phyloP scores from a whole-genome alignment of 1,284 basidiomycete genomes.

The Volvariella volvacea region DNA sequence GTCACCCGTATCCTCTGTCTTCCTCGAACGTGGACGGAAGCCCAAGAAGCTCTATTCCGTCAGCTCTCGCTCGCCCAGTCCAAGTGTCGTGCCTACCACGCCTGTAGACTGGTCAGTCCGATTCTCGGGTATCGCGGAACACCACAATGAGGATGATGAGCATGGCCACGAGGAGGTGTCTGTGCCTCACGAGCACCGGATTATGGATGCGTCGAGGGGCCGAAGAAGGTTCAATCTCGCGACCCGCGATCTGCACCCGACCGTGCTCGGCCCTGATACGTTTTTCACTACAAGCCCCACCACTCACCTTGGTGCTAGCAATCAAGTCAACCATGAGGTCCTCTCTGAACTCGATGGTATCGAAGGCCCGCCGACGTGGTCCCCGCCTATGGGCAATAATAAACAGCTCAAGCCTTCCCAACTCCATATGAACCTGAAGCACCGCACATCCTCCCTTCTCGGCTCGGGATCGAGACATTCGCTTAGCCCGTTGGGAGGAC shows the following conservation, averaged over 20 bases:
- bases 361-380: too few relatives aligned
- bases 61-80: slow-evolving; percentile 31
- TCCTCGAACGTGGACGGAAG: slow-evolving; percentile 32
- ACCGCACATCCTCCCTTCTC: too few relatives aligned
- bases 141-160: background rate
- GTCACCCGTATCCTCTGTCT: slow-evolving; percentile 16
- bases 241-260: slow-evolving; percentile 4
- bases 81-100: slow-evolving; percentile 30
- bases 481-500: too few relatives aligned
- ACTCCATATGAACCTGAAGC: too few relatives aligned
- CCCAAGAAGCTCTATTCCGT: slow-evolving; percentile 20
- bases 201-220: slow-evolving; percentile 14
- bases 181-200: slow-evolving; percentile 8
- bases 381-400: too few relatives aligned
- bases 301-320: too few relatives aligned
- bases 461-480: too few relatives aligned
- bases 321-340: too few relatives aligned
- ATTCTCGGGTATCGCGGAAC: slow-evolving; percentile 7
- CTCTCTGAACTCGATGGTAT: too few relatives aligned
- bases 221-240: slow-evolving; percentile 11
- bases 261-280: slow-evolving; percentile 10
- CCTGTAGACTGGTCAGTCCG: slow-evolving; percentile 22
- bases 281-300: slow-evolving; percentile 5
- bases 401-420: too few relatives aligned
- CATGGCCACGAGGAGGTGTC: background rate